Percentiles rank a stretch among this genome's conserved stretches.
Evolutionary conservation across 2,329 filamentous ascomycete genomes (phyloP).

Genomic region (Xylaria sp.): DNA sequence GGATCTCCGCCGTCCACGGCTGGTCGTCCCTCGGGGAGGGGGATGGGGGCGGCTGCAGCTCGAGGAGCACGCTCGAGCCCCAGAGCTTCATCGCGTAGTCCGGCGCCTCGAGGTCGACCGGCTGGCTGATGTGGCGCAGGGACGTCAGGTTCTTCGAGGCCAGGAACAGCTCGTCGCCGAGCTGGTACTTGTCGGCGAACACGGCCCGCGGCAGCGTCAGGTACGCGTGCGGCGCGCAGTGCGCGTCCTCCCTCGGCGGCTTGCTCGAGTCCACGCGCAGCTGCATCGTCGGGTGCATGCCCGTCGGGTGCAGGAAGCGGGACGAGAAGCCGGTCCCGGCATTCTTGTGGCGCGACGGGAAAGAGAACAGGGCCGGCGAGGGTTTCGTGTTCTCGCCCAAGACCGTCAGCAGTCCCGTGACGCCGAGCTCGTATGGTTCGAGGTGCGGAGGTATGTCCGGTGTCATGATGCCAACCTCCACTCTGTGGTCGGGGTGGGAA

Average conservation of each 20-base stretch:
- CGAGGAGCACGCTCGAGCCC: constrained; percentile 78
- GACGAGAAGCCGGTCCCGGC: constrained; percentile 60
- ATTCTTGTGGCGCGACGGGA: constrained; percentile 76
- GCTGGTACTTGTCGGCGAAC: constrained; percentile 87
- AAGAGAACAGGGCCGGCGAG: constrained; percentile 79
- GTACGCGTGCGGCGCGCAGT: constrained; percentile 77
- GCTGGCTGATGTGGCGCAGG: constrained; percentile 69
- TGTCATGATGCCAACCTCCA: constrained; percentile 81
- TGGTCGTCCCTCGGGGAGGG: constrained; percentile 35
- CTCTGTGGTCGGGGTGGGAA: constrained; percentile 52
- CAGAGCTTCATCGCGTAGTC: constrained; percentile 76
- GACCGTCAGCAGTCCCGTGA: constrained; percentile 78
- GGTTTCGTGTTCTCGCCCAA: constrained; percentile 74
- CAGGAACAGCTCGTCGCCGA: constrained; percentile 76
- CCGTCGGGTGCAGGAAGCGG: constrained; percentile 70
- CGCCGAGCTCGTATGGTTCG: constrained; percentile 73
- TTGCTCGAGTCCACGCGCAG: constrained; percentile 61
- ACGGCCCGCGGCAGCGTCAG: constrained; percentile 79
- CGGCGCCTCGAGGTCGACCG: constrained; percentile 88
- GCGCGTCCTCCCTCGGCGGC: constrained; percentile 54
- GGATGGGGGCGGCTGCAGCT: constrained; percentile 64
- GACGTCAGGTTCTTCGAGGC: constrained; percentile 75
- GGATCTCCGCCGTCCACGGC: constrained; percentile 70
- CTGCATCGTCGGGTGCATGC: constrained; percentile 80
- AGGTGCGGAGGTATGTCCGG: constrained; percentile 60